These are phyloP conservation scores for Lasiosphaeria ovina DNA, from an alignment of 495 filamentous ascomycete genomes.

Conservation along the genomic window DNA sequence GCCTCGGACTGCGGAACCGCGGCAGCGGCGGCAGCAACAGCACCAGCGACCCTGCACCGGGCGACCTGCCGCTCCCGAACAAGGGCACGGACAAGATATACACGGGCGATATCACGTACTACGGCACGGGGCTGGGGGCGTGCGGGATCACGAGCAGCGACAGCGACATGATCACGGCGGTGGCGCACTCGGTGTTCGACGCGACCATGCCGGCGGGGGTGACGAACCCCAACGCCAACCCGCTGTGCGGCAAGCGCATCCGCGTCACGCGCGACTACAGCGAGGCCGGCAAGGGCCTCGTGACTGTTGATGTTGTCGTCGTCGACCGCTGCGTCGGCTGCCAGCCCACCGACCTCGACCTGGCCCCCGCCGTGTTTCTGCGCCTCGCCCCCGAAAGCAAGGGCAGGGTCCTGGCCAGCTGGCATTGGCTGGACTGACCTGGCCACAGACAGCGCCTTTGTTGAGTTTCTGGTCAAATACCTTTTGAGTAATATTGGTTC, in stretches of 20 bases:
- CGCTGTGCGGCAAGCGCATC: constrained; percentile 65
- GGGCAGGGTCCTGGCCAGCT: not conserved
- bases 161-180: constrained; percentile 60
- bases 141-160: constrained; percentile 59
- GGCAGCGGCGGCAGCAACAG: not conserved
- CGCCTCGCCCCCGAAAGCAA: not conserved
- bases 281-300: constrained; percentile 34
- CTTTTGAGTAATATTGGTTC: no score
- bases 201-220: constrained; percentile 30
- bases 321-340: constrained; percentile 76
- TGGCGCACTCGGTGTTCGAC: constrained; percentile 68
- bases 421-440: constrained; percentile 1
- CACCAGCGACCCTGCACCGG: constrained; percentile 1
- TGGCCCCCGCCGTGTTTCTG: constrained; percentile 59
- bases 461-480: no score
- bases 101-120: constrained; percentile 71
- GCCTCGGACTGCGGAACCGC: constrained; percentile 26
- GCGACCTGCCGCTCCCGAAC: constrained; percentile 57
- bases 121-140: constrained; percentile 63
- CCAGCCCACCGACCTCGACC: constrained; percentile 62
- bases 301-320: constrained; percentile 63
- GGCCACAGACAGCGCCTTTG: no score
- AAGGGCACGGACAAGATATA: constrained; percentile 41
- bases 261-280: constrained; percentile 47
- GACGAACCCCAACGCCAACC: constrained; percentile 65